Conservation (phyloP, 768 basidiomycete genomes). For the Trametes elegans region DNA sequence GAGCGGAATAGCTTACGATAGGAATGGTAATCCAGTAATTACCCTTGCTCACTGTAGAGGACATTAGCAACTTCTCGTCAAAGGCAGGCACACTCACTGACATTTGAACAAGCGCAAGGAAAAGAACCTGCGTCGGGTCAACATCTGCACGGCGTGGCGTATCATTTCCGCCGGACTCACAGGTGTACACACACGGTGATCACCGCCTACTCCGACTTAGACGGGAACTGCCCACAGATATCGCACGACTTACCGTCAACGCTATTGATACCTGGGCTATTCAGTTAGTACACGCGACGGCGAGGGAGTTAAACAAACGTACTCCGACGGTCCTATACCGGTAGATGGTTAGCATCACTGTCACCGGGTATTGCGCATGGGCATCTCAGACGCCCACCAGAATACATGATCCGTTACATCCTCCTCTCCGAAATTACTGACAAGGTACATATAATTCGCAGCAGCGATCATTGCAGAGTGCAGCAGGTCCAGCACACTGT, state of each 20-base stretch:
- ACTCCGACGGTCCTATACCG: conserved; percentile 11
- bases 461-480: conserved; percentile 24
- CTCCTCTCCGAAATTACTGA: conserved; percentile 21
- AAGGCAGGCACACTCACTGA: not conserved
- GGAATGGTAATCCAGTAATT: conserved; percentile 21
- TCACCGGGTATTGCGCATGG: not conserved
- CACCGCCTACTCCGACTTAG: conserved; percentile 14
- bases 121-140: conserved; percentile 23
- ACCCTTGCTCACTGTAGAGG: conserved; percentile 20
- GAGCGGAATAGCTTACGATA: conserved; percentile 8
- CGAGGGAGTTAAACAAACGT: not conserved
- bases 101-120: conserved; percentile 22
- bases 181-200: conserved; percentile 26
- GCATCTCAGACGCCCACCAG: conserved; percentile 16
- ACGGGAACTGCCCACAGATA: not conserved
- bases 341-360: too few species aligned
- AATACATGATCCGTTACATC: conserved; percentile 23
- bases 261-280: conserved; percentile 16
- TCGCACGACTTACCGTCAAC: conserved; percentile 19
- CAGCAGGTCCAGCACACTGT: conserved; percentile 25
- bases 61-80: not conserved
- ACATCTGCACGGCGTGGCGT: too few species aligned
- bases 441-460: conserved; percentile 26
- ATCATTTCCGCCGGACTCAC: conserved; percentile 13
- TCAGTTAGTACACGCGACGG: not conserved